phyloP scores from a whole-genome alignment of 2,329 filamentous ascomycete genomes.

The Pseudogymnoascus sp. region DNA sequence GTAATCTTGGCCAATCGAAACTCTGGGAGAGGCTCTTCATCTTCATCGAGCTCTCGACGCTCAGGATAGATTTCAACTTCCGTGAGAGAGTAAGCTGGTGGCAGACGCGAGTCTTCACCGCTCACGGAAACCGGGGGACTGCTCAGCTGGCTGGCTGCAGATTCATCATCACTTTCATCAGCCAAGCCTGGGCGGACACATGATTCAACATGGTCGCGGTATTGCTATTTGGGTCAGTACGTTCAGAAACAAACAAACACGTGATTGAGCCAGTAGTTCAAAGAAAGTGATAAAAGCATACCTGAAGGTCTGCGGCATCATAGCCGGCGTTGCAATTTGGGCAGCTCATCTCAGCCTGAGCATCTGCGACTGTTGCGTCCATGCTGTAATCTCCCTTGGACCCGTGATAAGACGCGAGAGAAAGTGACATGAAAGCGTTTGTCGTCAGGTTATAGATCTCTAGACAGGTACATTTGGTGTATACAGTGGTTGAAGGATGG shows the following conservation, averaged over 20 bases:
- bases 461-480: neutral
- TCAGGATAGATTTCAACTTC: slow-evolving; percentile 7
- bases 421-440: neutral
- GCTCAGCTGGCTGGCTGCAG: slow-evolving; percentile 19
- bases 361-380: neutral
- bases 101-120: slow-evolving; percentile 2
- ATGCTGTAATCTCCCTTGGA: neutral
- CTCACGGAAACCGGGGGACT: slow-evolving; percentile 15
- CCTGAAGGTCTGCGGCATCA: slow-evolving; percentile 3
- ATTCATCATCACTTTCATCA: slow-evolving; percentile 15
- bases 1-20: slow-evolving; percentile 34
- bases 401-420: neutral
- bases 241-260: neutral
- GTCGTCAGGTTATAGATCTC: neutral
- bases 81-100: neutral
- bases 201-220: slow-evolving; percentile 23
- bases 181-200: slow-evolving; percentile 19
- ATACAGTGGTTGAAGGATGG: neutral
- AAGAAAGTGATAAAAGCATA: neutral
- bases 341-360: neutral
- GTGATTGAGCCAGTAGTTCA: neutral
- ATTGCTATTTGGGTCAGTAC: slow-evolving; percentile 22
- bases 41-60: slow-evolving; percentile 11
- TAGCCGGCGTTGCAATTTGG: neutral
- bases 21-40: slow-evolving; percentile 4